phyloP scores from a whole-genome alignment of 768 basidiomycete species.

The Leucosporidium creatinivorum region DNA sequence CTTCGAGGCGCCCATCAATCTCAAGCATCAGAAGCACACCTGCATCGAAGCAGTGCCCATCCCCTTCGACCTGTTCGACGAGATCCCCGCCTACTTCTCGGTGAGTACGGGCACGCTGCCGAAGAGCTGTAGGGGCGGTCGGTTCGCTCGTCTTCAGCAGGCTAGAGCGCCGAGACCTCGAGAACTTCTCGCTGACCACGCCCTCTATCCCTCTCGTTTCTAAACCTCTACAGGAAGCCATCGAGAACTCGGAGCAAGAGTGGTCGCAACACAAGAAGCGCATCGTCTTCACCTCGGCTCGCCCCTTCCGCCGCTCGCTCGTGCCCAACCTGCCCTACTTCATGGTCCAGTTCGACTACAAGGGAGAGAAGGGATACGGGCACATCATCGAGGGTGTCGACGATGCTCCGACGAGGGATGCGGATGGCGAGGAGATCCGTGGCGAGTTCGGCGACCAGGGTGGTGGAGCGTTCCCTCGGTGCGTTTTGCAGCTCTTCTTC shows the following conservation, averaged over 20 bases:
- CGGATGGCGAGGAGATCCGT: constrained; percentile 59
- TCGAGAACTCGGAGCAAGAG: constrained; percentile 82
- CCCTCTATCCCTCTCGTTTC: not conserved
- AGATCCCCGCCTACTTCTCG: constrained; percentile 88
- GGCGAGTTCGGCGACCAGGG: constrained; percentile 64
- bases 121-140: too few relatives aligned
- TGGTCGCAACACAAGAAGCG: constrained; percentile 98
- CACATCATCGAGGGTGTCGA: constrained; percentile 92
- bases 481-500: constrained; percentile 37
- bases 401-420: constrained; percentile 56
- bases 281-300: constrained; percentile 81
- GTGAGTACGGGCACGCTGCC: constrained; percentile 43
- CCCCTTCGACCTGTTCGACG: constrained; percentile 77
- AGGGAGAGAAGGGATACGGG: constrained; percentile 91
- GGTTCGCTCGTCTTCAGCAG: too few relatives aligned
- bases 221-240: constrained; percentile 64
- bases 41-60: constrained; percentile 90
- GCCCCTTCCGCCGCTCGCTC: constrained; percentile 90
- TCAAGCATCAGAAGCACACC: constrained; percentile 84
- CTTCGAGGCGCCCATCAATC: constrained; percentile 81
- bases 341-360: constrained; percentile 97
- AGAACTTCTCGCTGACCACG: not conserved
- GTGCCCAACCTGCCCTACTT: constrained; percentile 97
- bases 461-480: constrained; percentile 84
- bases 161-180: too few relatives aligned